These are phyloP conservation scores for Suillus subaureus DNA, from an alignment of 768 basidiomycete genomes.

Conservation along the genomic window DNA sequence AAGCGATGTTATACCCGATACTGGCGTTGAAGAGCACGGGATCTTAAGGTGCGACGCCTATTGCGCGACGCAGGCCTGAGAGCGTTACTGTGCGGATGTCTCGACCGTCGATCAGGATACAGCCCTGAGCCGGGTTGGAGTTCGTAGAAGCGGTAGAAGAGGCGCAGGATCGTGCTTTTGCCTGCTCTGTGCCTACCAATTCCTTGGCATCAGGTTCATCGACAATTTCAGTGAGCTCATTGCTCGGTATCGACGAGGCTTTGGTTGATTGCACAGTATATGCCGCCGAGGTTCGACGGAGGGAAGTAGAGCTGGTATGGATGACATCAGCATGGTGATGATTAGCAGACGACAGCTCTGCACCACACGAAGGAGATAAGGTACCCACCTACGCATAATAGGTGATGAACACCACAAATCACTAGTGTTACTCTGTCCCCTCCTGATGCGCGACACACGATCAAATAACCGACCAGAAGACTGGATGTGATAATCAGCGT, in stretches of 20 bases:
- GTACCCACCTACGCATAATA: conserved; percentile 72
- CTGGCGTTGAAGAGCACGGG: too few species aligned
- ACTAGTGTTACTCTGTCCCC: conserved; percentile 50
- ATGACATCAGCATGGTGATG: too few species aligned
- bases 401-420: conserved; percentile 78
- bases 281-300: conserved; percentile 75
- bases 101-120: too few species aligned
- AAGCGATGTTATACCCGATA: too few species aligned
- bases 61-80: too few species aligned
- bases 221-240: conserved; percentile 72
- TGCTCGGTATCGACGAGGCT: conserved; percentile 77
- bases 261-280: conserved; percentile 77
- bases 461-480: conserved; percentile 73
- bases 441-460: conserved; percentile 76
- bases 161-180: too few species aligned
- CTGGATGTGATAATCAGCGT: conserved; percentile 82
- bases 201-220: too few species aligned
- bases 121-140: too few species aligned
- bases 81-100: too few species aligned
- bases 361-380: not conserved
- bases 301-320: conserved; percentile 63
- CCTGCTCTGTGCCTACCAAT: too few species aligned
- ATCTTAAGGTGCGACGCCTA: too few species aligned
- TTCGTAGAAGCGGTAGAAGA: too few species aligned
- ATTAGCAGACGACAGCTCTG: conserved; percentile 4